phyloP scores from a whole-genome alignment of 78 protist genomes.

The Bigelowiella natans region DNA sequence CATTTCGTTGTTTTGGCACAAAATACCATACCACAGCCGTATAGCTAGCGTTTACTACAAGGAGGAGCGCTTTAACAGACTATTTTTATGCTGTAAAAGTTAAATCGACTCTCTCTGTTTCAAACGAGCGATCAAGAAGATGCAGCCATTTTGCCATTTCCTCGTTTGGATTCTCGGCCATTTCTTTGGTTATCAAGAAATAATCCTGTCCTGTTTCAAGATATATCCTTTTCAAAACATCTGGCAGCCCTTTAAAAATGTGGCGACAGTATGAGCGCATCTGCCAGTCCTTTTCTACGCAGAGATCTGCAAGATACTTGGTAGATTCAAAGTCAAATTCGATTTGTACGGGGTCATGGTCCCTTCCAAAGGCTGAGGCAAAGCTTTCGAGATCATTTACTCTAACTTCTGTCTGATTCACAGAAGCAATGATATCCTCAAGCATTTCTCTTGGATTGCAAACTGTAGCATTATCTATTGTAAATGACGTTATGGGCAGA shows the following conservation, averaged over 20 bases:
- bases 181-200: not conserved
- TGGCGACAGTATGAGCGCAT: not conserved
- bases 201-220: not conserved
- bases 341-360: not conserved
- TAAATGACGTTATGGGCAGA: not conserved
- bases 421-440: not conserved
- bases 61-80: too few relatives aligned
- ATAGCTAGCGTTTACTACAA: too few relatives aligned
- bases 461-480: not conserved
- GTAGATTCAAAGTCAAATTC: not conserved
- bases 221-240: not conserved
- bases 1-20: too few relatives aligned
- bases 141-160: not conserved
- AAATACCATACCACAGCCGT: too few relatives aligned
- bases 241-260: not conserved
- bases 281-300: not conserved
- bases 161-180: not conserved
- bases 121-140: not conserved
- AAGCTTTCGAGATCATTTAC: not conserved
- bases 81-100: too few relatives aligned
- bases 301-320: not conserved
- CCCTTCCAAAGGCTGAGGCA: not conserved
- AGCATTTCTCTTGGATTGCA: not conserved
- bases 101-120: not conserved
- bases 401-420: not conserved